Conservation (phyloP, 345 rosid species). For the Eucalyptus microcorys region DNA sequence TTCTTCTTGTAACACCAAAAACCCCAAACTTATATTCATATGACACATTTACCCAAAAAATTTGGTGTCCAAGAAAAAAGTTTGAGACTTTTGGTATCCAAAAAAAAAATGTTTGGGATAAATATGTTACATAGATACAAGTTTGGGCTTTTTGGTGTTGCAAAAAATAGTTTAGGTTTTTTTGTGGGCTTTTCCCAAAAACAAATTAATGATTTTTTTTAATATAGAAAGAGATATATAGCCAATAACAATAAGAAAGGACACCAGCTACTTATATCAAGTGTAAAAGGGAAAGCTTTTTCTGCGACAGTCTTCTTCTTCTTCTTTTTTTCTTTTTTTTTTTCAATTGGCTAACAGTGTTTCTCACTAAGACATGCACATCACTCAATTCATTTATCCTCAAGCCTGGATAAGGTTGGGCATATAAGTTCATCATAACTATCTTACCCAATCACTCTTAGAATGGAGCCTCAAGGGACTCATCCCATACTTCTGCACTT, state of each 20-base stretch:
- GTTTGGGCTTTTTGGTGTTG: too few relatives aligned
- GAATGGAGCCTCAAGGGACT: constrained; percentile 11
- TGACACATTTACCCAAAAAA: too few relatives aligned
- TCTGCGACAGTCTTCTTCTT: background rate
- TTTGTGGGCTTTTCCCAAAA: too few relatives aligned
- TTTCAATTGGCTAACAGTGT: background rate
- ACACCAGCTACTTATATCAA: background rate
- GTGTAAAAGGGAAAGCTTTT: background rate
- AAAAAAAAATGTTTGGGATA: too few relatives aligned
- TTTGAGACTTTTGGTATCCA: too few relatives aligned
- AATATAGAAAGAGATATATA: background rate
- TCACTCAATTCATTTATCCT: background rate
- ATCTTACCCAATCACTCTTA: background rate
- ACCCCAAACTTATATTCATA: too few relatives aligned
- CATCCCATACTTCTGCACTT: constrained; percentile 16
- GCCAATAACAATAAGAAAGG: background rate
- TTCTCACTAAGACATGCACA: background rate
- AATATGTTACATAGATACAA: too few relatives aligned
- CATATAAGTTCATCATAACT: background rate
- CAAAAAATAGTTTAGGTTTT: too few relatives aligned
- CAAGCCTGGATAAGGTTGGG: background rate
- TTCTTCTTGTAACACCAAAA: too few relatives aligned
- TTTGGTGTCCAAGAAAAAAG: too few relatives aligned
- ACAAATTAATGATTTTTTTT: background rate
- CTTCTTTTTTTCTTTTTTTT: background rate